Evolutionary conservation across 495 filamentous ascomycete species (phyloP).

Genomic region (Hypoxylon rickii): DNA sequence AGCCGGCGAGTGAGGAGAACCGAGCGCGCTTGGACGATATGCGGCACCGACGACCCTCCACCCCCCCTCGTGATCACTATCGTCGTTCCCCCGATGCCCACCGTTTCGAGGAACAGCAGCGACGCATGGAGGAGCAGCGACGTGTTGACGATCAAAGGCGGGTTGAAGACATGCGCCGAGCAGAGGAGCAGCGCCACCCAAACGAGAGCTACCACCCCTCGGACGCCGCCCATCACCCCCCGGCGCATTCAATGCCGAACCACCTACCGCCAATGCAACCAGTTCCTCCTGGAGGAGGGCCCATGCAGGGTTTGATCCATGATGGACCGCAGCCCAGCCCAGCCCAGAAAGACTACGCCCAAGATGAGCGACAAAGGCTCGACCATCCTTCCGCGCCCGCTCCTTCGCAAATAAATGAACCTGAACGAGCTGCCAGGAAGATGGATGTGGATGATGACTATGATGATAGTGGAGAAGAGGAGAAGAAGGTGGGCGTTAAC

Average conservation of each 20-base stretch:
- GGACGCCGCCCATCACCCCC: slow-evolving; percentile 86
- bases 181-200: slow-evolving; percentile 68
- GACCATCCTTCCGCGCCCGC: slow-evolving; percentile 54
- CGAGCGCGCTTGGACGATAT: slow-evolving; percentile 85
- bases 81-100: slow-evolving; percentile 79
- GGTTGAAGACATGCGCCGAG: slow-evolving; percentile 48
- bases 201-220: slow-evolving; percentile 86
- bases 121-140: slow-evolving; percentile 57
- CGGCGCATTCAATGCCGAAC: slow-evolving; percentile 66
- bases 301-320: slow-evolving; percentile 61
- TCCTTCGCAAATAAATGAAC: slow-evolving; percentile 56
- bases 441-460: slow-evolving; percentile 98
- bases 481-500: slow-evolving; percentile 61
- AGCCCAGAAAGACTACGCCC: slow-evolving; percentile 63
- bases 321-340: slow-evolving; percentile 58
- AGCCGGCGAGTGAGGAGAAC: slow-evolving; percentile 84
- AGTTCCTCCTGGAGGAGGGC: slow-evolving; percentile 56
- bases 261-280: slow-evolving; percentile 71
- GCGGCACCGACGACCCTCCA: slow-evolving; percentile 72
- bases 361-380: slow-evolving; percentile 52
- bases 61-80: slow-evolving; percentile 68
- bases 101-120: slow-evolving; percentile 58
- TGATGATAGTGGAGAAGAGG: slow-evolving; percentile 87
- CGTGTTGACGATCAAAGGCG: slow-evolving; percentile 54
- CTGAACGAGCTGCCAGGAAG: slow-evolving; percentile 85